Conservation (phyloP, 345 rosid genomes). For the Salix exigua region DNA sequence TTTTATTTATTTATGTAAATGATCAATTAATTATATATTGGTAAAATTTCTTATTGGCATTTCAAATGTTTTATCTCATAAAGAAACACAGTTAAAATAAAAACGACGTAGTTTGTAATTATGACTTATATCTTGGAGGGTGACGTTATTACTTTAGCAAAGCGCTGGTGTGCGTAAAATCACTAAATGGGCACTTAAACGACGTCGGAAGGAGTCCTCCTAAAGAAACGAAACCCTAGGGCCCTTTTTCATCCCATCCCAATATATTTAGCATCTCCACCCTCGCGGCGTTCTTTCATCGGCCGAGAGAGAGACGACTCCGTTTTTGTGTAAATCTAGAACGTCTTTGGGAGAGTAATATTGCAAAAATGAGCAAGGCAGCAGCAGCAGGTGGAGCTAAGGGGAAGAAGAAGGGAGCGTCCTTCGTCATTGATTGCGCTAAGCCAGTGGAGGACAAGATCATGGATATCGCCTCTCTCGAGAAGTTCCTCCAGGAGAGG, state of each 20-base stretch:
- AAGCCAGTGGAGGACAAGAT: constrained; percentile 26
- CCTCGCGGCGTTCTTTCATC: background rate
- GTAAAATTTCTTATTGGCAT: too few species aligned
- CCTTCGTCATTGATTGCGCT: constrained; percentile 19
- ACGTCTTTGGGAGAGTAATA: background rate
- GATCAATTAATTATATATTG: too few species aligned
- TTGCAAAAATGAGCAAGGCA: constrained; percentile 16
- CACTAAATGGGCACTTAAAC: background rate
- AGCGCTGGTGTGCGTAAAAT: background rate
- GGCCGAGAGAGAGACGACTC: background rate
- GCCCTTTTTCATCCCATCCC: background rate
- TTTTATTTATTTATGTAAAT: too few species aligned
- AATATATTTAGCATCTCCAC: background rate
- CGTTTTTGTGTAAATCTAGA: background rate
- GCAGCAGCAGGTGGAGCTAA: constrained; percentile 12
- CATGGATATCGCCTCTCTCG: constrained; percentile 32
- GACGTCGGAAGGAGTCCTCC: background rate
- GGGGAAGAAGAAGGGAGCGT: constrained; percentile 26
- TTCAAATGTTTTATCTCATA: too few species aligned
- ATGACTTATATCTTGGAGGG: background rate
- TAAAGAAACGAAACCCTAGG: background rate
- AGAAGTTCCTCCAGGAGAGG: constrained; percentile 29
- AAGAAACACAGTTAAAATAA: background rate
- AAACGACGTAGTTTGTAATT: background rate
- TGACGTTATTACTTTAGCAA: background rate